Conservation (phyloP, 2,329 filamentous ascomycete species). For the Tolypocladium cylindrosporum region DNA sequence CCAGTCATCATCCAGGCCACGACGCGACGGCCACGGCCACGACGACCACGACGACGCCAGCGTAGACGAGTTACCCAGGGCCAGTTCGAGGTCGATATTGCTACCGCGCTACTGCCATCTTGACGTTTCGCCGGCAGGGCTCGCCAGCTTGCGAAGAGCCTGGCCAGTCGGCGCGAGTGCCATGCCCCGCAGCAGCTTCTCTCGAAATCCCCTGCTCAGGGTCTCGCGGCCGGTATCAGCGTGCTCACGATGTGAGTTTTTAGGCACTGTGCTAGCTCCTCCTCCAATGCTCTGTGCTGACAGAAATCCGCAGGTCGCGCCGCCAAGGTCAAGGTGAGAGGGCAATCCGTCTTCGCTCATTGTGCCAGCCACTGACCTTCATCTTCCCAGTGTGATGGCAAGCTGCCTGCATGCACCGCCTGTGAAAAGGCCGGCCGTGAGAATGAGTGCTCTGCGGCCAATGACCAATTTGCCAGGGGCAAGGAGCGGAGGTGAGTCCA, state of each 20-base stretch:
- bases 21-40: background rate
- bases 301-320: constrained; percentile 48
- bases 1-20: background rate
- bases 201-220: constrained; percentile 50
- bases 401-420: constrained; percentile 87
- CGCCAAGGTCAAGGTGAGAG: constrained; percentile 76
- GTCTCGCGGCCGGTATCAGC: constrained; percentile 74
- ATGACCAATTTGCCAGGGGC: constrained; percentile 89
- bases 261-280: background rate
- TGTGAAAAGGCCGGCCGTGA: constrained; percentile 86
- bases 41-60: background rate
- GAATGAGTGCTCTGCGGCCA: constrained; percentile 83
- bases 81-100: background rate
- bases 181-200: constrained; percentile 39
- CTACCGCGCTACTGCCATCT: background rate
- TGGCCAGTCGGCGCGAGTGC: constrained; percentile 5
- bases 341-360: background rate
- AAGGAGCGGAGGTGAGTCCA: constrained; percentile 71
- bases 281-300: background rate
- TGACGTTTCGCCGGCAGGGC: background rate
- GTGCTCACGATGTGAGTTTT: constrained; percentile 58
- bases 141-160: background rate
- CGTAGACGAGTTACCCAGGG: background rate
- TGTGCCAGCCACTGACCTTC: background rate
- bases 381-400: constrained; percentile 70